Evolutionary conservation across 192 early-diverging fungal species (phyloP), one percentile per base, ranked within the genome.

Genomic region (Lobulomyces angularis): DNA sequence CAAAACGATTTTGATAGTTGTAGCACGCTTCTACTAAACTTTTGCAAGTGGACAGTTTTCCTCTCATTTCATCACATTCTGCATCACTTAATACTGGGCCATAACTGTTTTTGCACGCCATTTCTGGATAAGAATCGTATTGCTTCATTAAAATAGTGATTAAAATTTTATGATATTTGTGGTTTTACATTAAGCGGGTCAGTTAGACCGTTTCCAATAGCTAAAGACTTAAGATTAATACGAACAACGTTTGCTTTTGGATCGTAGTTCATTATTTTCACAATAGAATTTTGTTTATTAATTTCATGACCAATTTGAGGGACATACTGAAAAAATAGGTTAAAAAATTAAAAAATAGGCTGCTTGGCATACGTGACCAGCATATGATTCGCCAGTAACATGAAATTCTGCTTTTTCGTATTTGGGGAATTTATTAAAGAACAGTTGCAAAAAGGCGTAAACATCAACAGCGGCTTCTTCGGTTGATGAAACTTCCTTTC

Each of bases 121-220:
- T 44, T 43, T 29, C 26, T n/a, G n/a, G n/a, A n/a, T n/a, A n/a
- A n/a, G n/a, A 21, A 17, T 31, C 21, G 9, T 3, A 29, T 2
- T 12, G 5, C 9, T 6, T 22, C 47, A 51, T 51, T 2, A 51
- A 11, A 47, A 16, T n/a, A 27, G 14, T 5, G 22, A 38, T 23
- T 32, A 49, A 9, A 35, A 46, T 40, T 6, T 16, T 71, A 41
- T 82, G 64, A 56, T 77, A 86, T 41, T n/a, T 48, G 49, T 26
- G 53, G 41, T 40, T 55, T 55, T 38, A 71, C 74, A 5, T 81
- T 63, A 35, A 82, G 61, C 24, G 88, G 85, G 37, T 98, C 87
- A 0, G 83, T 84, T 46, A 87, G 57, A 8, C 94, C 90, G 58
- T 98, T 95, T 18, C 94, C 90, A 43, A 97, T 86, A 22, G 82